These are phyloP conservation scores for Metarhizium anisopliae DNA, from an alignment of 2,329 filamentous ascomycete genomes.

Conservation along the genomic window DNA sequence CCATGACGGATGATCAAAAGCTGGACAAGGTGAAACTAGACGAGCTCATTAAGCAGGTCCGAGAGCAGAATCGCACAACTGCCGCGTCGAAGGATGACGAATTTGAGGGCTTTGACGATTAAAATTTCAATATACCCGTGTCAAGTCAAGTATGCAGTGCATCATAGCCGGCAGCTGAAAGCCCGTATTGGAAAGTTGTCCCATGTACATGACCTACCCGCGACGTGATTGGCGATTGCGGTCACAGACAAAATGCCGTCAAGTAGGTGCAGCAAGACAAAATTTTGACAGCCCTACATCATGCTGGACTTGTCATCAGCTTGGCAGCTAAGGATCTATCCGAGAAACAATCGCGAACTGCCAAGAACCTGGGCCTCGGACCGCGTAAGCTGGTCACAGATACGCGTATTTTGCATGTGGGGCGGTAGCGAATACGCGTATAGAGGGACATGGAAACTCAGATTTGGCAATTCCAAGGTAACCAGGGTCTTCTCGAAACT, in stretches of 20 bases:
- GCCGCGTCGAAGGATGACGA: slow-evolving; percentile 34
- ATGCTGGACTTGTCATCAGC: background rate
- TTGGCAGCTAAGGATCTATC: background rate
- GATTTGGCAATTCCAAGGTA: background rate
- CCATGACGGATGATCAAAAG: slow-evolving; percentile 64
- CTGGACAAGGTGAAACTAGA: slow-evolving; percentile 53
- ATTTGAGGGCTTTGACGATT: slow-evolving; percentile 52
- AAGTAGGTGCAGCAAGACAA: background rate
- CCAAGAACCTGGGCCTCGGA: no score
- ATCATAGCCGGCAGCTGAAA: no score
- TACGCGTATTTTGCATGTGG: background rate
- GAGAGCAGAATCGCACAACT: slow-evolving; percentile 44
- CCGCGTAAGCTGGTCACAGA: background rate
- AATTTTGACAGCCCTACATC: background rate
- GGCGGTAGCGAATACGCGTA: background rate
- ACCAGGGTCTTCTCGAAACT: background rate
- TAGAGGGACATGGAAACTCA: background rate
- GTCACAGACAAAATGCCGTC: no score
- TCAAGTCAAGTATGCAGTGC: no score
- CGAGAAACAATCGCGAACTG: background rate
- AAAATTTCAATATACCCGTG: slow-evolving; percentile 17
- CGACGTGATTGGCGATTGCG: no score
- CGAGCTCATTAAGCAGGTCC: slow-evolving; percentile 55
- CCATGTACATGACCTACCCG: no score
- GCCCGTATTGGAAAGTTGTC: no score